Evolutionary conservation across 352 stramenopile species (phyloP), one percentile per base, ranked within the genome.

Genomic region (Phytophthora agathidicida): DNA sequence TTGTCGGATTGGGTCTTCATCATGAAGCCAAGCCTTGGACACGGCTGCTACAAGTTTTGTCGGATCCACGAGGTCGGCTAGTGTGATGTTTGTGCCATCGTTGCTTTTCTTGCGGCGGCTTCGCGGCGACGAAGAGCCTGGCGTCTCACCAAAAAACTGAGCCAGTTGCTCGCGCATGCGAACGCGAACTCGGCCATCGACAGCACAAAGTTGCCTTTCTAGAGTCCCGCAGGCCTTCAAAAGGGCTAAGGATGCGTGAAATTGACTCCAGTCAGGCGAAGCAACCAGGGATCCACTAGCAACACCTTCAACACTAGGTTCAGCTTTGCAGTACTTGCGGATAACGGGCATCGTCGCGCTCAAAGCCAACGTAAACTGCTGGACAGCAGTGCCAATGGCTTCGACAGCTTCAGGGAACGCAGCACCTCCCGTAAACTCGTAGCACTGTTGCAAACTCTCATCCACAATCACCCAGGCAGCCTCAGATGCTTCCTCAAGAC

Each of bases 181-280:
- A 50, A 84, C 68, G 9, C 68, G 67, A 11, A 89, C 48, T 0
- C 73, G 73, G 44, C 65, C 60, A 44, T 91, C 75, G 48, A 87
- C 42, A 0, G 55, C 41, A 51, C 65, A 72, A n/a, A 91, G 43
- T 32, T 83, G 68, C 17, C 43, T 71, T 51, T 89, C 77, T 26
- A 93, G 42, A 32, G 58, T 61, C 1, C 83, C 83, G 8, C 79
- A 86, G 0, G 80, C 73, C 32, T 75, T 86, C 1, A 93, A 60
- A 30, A 93, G 65, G 10, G 81, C 76, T 10, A 93, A 60, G 3
- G 80, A 73, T 3, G 73, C 71, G 45, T 93, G 83, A 52, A 93
- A 93, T n/a, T 82, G 75, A 44, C 72, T 81, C 80, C 83, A 93
- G 46, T 90, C 79, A 3, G 70, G 69, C 10, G 68, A 57, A 32